phyloP scores from a whole-genome alignment of 176 grass and related monocot species.

The Triticum turgidum region DNA sequence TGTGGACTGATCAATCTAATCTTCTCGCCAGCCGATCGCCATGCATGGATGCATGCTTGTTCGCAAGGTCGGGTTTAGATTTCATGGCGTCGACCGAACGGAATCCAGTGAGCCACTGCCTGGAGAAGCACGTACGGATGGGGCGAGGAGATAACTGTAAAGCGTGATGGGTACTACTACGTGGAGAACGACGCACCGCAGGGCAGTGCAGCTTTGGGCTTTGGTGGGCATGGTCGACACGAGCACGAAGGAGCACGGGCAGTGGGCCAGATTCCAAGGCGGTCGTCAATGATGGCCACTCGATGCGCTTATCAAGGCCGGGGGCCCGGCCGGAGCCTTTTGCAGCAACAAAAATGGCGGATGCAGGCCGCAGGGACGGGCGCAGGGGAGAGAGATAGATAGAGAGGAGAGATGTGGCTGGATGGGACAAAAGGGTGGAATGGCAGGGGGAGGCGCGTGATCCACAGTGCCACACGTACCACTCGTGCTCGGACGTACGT shows the following conservation, averaged over 20 bases:
- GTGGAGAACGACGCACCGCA: neutral
- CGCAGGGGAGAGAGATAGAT: neutral
- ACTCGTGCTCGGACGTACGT: neutral
- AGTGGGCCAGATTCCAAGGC: slow-evolving; percentile 41
- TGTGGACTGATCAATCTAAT: too few species aligned
- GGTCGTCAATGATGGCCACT: slow-evolving; percentile 42
- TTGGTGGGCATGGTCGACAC: slow-evolving; percentile 32
- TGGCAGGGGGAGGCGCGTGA: slow-evolving; percentile 10
- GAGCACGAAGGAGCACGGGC: neutral
- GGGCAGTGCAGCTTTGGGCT: slow-evolving; percentile 15
- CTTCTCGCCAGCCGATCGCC: neutral
- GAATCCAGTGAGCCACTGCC: neutral
- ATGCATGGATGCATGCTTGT: neutral
- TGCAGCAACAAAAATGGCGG: slow-evolving; percentile 48
- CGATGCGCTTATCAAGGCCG: slow-evolving; percentile 51
- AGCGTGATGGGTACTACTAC: neutral
- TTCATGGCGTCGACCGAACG: neutral
- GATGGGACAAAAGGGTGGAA: slow-evolving; percentile 51
- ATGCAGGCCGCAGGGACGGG: slow-evolving; percentile 24
- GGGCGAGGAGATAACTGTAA: neutral
- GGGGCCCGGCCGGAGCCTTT: slow-evolving; percentile 26
- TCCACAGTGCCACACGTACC: slow-evolving; percentile 5
- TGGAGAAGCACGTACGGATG: neutral
- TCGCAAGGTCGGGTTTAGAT: neutral
- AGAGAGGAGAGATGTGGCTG: neutral